Percentiles rank a stretch among this genome's conserved stretches.
Conservation (phyloP, 257 asterid genomes). For the Solanum appendiculatum region DNA sequence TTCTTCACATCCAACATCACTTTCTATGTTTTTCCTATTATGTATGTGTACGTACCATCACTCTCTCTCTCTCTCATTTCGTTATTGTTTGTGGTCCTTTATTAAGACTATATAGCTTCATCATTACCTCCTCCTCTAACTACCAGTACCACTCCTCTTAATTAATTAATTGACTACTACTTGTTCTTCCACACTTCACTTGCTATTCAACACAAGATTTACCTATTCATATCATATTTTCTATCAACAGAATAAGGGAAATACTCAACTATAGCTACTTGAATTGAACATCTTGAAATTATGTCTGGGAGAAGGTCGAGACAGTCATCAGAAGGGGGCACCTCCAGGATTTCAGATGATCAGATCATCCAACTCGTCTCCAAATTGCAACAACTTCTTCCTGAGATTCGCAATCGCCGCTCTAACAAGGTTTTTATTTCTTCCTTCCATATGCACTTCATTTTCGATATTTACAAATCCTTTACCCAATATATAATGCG, state of each 20-base stretch:
- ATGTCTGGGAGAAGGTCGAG: conserved; percentile 70
- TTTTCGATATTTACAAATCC: neutral
- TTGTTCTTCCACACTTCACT: neutral
- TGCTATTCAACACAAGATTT: neutral
- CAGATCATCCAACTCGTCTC: conserved; percentile 60
- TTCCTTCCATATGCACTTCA: neutral
- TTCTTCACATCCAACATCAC: conserved; percentile 23
- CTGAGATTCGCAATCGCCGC: conserved; percentile 60
- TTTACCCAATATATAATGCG: too few relatives aligned
- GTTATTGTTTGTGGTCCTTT: conserved; percentile 12
- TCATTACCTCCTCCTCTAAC: neutral
- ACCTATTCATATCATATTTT: neutral
- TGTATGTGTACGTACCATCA: neutral
- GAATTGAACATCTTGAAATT: neutral
- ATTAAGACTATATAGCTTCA: neutral
- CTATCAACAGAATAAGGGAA: neutral
- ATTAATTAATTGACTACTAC: neutral
- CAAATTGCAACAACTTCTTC: conserved; percentile 62
- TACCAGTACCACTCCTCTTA: neutral
- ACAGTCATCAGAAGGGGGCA: conserved; percentile 18
- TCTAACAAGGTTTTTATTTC: conserved; percentile 30
- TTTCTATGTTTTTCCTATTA: neutral
- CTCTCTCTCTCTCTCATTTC: neutral
- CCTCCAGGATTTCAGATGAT: conserved; percentile 52
- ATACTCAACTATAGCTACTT: neutral